phyloP scores from a whole-genome alignment of 352 stramenopile species.

The Phytophthora sojae region DNA sequence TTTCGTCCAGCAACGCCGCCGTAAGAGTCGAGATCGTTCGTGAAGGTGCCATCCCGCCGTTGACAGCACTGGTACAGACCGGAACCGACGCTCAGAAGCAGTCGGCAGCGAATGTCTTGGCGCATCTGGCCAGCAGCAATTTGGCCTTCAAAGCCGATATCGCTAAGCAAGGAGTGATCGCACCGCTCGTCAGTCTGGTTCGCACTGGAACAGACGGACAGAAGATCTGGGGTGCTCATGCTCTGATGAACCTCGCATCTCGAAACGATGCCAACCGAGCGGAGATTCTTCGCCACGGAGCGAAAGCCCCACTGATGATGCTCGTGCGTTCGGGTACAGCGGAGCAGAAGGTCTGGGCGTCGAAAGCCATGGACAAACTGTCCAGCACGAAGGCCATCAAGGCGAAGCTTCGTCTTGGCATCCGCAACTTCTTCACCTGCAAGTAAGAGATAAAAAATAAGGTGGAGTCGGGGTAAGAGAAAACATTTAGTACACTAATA shows the following conservation, averaged over 20 bases:
- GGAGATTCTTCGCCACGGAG: conserved; percentile 6
- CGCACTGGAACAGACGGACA: conserved; percentile 8
- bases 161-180: conserved; percentile 11
- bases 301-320: conserved; percentile 8
- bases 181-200: conserved; percentile 1
- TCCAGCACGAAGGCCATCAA: conserved; percentile 10
- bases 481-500: too few relatives aligned
- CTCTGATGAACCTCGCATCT: conserved; percentile 11
- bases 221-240: conserved; percentile 10
- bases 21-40: conserved; percentile 8
- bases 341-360: conserved; percentile 7
- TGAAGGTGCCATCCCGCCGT: background rate
- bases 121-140: conserved; percentile 5
- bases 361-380: conserved; percentile 10
- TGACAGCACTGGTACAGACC: background rate
- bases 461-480: too few relatives aligned
- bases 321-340: conserved; percentile 4
- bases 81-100: conserved; percentile 6
- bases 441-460: background rate
- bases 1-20: conserved; percentile 5
- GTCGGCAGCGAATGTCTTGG: conserved; percentile 4
- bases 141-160: conserved; percentile 5
- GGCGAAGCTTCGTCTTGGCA: conserved; percentile 8
- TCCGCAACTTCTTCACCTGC: conserved; percentile 8
- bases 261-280: conserved; percentile 12